Conservation (phyloP, 1,139 yeast genomes). For the Wickerhamomyces sp. region DNA sequence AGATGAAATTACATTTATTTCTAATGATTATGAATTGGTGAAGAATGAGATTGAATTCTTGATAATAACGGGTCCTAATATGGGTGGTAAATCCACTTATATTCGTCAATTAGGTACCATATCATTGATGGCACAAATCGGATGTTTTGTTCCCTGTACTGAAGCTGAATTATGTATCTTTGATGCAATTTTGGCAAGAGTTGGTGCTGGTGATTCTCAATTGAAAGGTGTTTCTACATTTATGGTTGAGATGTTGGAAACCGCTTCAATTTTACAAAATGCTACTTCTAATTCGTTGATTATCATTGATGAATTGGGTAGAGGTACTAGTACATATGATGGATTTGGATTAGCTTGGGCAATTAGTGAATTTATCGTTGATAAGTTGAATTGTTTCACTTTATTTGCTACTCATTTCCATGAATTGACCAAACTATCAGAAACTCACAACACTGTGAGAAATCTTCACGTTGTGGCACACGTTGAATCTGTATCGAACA, state of each 20-base stretch:
- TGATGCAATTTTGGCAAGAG: slow-evolving; percentile 90
- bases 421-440: slow-evolving; percentile 78
- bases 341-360: slow-evolving; percentile 99
- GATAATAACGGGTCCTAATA: slow-evolving; percentile 94
- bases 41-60: slow-evolving; percentile 57
- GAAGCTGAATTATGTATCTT: slow-evolving; percentile 74
- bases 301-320: slow-evolving; percentile 90
- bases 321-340: slow-evolving; percentile 96
- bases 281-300: slow-evolving; percentile 83
- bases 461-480: slow-evolving; percentile 95
- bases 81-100: slow-evolving; percentile 98
- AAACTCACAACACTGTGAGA: slow-evolving; percentile 54
- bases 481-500: slow-evolving; percentile 40
- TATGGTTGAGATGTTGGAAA: slow-evolving; percentile 97
- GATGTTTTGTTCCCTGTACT: slow-evolving; percentile 81
- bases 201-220: slow-evolving; percentile 98
- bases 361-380: slow-evolving; percentile 79
- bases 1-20: slow-evolving; percentile 79
- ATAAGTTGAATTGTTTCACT: slow-evolving; percentile 67
- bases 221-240: slow-evolving; percentile 94
- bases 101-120: slow-evolving; percentile 90
- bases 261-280: slow-evolving; percentile 83
- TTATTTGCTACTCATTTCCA: slow-evolving; percentile 97
- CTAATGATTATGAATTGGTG: slow-evolving; percentile 68
- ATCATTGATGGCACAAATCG: slow-evolving; percentile 85